Percentiles rank a stretch among this genome's conserved stretches.
phyloP scores from a whole-genome alignment of 441 rosid species.

The Sinapis alba region DNA sequence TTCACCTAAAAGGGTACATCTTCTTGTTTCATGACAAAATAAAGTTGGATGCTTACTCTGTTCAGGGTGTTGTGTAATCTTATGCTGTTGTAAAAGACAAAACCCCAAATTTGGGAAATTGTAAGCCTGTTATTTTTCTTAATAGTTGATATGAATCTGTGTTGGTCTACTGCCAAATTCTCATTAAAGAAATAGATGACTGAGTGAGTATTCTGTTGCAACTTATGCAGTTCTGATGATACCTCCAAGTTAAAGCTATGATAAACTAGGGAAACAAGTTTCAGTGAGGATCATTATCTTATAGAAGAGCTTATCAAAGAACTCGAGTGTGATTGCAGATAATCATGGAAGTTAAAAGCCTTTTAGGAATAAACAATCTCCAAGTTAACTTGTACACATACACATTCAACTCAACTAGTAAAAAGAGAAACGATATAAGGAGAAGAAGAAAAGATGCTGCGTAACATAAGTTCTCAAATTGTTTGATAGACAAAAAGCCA shows the following conservation, averaged over 20 bases:
- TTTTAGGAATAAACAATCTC: too few species aligned
- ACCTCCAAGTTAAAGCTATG: too few species aligned
- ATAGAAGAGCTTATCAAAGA: too few species aligned
- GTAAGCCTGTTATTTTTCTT: not conserved
- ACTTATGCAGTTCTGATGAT: too few species aligned
- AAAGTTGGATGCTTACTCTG: not conserved
- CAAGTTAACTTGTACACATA: not conserved
- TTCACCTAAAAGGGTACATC: not conserved
- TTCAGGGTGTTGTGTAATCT: not conserved
- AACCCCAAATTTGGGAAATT: not conserved
- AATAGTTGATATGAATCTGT: not conserved
- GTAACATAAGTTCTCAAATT: not conserved
- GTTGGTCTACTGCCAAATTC: too few species aligned
- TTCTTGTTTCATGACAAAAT: not conserved
- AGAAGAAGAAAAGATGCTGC: not conserved
- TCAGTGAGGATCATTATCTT: too few species aligned
- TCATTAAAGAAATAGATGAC: not conserved
- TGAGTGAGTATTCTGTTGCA: not conserved
- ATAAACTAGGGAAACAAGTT: too few species aligned
- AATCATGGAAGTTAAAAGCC: too few species aligned
- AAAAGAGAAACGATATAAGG: not conserved
- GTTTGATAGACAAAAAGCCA: not conserved
- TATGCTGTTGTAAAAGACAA: not conserved
- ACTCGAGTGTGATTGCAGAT: not conserved
- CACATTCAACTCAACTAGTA: not conserved